A percentile compares a stretch with the other conserved stretches of the same genome.
phyloP scores from a whole-genome alignment of 2,329 filamentous ascomycete species.

The Zymoseptoria brevis region DNA sequence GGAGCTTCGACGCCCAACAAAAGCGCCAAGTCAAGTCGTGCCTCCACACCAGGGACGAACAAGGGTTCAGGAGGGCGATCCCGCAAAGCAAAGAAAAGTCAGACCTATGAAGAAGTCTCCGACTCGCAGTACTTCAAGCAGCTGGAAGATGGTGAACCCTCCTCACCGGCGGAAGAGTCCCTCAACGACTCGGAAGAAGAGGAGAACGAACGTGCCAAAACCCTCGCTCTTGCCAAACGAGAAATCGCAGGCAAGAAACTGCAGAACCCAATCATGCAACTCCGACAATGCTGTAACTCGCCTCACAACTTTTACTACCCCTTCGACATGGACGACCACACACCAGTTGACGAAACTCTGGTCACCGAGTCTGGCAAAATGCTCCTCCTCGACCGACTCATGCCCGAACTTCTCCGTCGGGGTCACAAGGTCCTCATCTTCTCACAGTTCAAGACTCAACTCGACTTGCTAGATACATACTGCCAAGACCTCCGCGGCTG shows the following conservation, averaged over 20 bases:
- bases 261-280: conserved; percentile 86
- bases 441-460: conserved; percentile 89
- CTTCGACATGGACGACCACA: conserved; percentile 55
- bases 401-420: conserved; percentile 63
- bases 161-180: conserved; percentile 35
- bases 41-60: conserved; percentile 61
- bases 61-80: conserved; percentile 42
- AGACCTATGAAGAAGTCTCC: conserved; percentile 61
- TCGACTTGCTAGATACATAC: conserved; percentile 86
- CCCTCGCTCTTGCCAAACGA: conserved; percentile 70
- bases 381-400: conserved; percentile 79
- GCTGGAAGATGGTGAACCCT: conserved; percentile 51
- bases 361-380: conserved; percentile 91
- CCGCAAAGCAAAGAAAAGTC: conserved; percentile 47
- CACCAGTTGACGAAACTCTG: conserved; percentile 65
- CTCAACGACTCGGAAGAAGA: conserved; percentile 44
- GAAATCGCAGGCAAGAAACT: conserved; percentile 88
- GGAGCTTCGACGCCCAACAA: conserved; percentile 51
- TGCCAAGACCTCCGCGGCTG: conserved; percentile 68
- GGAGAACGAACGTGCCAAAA: conserved; percentile 58
- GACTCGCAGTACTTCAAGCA: conserved; percentile 79
- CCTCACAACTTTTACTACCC: conserved; percentile 97
- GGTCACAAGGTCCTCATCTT: conserved; percentile 93
- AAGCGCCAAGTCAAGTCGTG: conserved; percentile 64
- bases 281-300: conserved; percentile 83